phyloP scores from a whole-genome alignment of 1,284 basidiomycete genomes.

The Pseudozyma hubeiensis region DNA sequence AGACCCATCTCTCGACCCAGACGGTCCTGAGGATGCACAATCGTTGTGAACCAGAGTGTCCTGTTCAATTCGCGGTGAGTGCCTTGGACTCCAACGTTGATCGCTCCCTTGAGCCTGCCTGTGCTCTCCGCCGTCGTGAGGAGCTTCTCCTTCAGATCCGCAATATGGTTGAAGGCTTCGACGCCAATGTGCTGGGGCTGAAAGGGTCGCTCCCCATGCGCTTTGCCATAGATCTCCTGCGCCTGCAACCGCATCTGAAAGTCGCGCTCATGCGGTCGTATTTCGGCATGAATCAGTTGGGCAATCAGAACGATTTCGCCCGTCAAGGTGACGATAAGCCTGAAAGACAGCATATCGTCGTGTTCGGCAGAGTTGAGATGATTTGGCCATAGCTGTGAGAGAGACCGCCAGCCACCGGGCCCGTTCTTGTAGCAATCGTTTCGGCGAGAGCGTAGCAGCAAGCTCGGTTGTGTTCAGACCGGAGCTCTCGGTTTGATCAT shows the following conservation, averaged over 20 bases:
- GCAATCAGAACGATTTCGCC: too few species aligned
- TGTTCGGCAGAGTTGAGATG: too few species aligned
- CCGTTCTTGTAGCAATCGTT: too few species aligned
- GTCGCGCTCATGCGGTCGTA: neutral
- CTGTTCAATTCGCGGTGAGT: neutral
- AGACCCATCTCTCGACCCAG: constrained; percentile 1
- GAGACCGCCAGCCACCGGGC: too few species aligned
- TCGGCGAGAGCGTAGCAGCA: too few species aligned
- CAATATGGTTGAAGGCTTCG: neutral
- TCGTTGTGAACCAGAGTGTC: constrained; percentile 1
- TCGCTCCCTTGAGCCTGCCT: constrained; percentile 5
- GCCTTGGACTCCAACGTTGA: constrained; percentile 6
- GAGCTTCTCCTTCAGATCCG: neutral
- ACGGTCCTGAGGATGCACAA: neutral
- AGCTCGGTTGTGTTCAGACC: too few species aligned
- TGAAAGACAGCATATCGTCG: too few species aligned
- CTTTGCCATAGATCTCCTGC: neutral
- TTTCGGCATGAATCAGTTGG: too few species aligned
- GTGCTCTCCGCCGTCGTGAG: neutral
- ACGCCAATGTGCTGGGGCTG: neutral
- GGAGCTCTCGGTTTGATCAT: too few species aligned
- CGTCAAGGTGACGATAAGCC: too few species aligned
- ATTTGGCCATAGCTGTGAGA: too few species aligned
- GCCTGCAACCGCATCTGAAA: constrained; percentile 6
- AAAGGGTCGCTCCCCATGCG: neutral